A percentile compares a stretch with the other conserved stretches of the same genome.
These are phyloP conservation scores for Botrytis pseudocinerea DNA, from an alignment of 2,329 filamentous ascomycete genomes.

Conservation along the genomic window DNA sequence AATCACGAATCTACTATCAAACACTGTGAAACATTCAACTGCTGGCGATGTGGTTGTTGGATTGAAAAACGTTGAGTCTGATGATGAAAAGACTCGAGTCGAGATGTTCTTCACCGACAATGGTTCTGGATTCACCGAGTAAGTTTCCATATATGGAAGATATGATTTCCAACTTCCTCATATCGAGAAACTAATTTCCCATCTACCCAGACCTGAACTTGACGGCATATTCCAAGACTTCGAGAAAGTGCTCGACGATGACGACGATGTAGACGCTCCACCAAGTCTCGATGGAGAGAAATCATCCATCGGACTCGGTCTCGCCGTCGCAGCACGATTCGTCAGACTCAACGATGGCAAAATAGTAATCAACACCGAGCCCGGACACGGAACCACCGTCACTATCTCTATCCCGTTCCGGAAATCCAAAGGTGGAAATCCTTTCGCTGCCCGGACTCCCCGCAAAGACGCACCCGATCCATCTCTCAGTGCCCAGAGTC, in stretches of 20 bases:
- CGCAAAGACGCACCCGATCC: no score
- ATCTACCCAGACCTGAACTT: conserved; percentile 62
- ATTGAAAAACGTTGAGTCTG: conserved; percentile 22
- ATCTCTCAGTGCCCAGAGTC: no score
- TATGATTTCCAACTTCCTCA: conserved; percentile 61
- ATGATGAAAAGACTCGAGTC: conserved; percentile 27
- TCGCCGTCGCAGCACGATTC: conserved; percentile 33
- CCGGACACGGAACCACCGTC: conserved; percentile 30
- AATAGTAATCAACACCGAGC: conserved; percentile 30
- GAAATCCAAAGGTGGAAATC: conserved; percentile 17
- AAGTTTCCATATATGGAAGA: conserved; percentile 40
- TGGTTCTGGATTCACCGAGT: conserved; percentile 31
- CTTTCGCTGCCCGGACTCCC: background rate
- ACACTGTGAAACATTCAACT: conserved; percentile 31
- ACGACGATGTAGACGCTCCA: conserved; percentile 41
- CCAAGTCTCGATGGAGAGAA: conserved; percentile 14
- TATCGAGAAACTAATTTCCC: conserved; percentile 72
- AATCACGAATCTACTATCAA: conserved; percentile 31
- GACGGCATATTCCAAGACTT: conserved; percentile 60
- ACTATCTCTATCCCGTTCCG: conserved; percentile 33
- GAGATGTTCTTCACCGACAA: conserved; percentile 32
- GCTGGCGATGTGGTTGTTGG: conserved; percentile 26
- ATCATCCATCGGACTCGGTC: conserved; percentile 30
- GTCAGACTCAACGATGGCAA: conserved; percentile 33
- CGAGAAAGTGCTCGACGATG: conserved; percentile 57